These are phyloP conservation scores for Licmophora abbreviata DNA, from an alignment of 108 stramenopile genomes.

Conservation along the genomic window DNA sequence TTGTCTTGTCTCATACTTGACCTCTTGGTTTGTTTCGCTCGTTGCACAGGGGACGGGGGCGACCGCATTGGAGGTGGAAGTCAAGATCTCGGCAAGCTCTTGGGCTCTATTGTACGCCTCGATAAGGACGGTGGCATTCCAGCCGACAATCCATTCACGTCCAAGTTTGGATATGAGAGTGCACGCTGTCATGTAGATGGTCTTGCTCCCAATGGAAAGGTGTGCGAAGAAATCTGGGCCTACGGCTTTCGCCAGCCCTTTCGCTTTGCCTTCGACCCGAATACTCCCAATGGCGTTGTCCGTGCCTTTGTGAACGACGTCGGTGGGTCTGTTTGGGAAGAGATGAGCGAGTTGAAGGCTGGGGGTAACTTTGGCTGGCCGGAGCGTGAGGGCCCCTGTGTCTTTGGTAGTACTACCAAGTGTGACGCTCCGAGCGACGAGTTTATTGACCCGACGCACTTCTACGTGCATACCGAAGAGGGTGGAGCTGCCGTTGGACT, in stretches of 20 bases:
- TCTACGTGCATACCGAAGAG: conserved; percentile 11
- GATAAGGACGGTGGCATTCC: conserved; percentile 23
- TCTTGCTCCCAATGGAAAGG: neutral
- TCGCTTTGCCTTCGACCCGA: conserved; percentile 22
- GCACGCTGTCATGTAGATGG: neutral
- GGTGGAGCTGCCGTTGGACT: conserved; percentile 16
- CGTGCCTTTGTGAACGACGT: conserved; percentile 19
- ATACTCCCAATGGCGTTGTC: conserved; percentile 2
- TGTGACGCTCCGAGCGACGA: conserved; percentile 2
- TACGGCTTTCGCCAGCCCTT: conserved; percentile 28
- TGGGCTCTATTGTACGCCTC: conserved; percentile 16
- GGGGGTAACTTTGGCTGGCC: conserved; percentile 19
- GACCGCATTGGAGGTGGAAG: neutral
- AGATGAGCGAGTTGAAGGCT: conserved; percentile 11
- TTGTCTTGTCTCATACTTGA: too few species aligned
- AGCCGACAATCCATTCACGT: conserved; percentile 19
- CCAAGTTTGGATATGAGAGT: conserved; percentile 2
- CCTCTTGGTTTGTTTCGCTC: too few species aligned
- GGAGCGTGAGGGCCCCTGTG: conserved; percentile 20
- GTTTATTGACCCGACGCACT: conserved; percentile 14
- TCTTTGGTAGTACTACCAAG: neutral
- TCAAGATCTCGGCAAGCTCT: conserved; percentile 1
- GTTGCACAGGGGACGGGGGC: conserved; percentile 6
- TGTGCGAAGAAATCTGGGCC: conserved; percentile 15
- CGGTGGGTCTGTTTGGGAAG: conserved; percentile 22